A percentile compares a stretch with the other conserved stretches of the same genome.
Conservation (phyloP, 257 asterid genomes). For the Fraxinus cuspidata region DNA sequence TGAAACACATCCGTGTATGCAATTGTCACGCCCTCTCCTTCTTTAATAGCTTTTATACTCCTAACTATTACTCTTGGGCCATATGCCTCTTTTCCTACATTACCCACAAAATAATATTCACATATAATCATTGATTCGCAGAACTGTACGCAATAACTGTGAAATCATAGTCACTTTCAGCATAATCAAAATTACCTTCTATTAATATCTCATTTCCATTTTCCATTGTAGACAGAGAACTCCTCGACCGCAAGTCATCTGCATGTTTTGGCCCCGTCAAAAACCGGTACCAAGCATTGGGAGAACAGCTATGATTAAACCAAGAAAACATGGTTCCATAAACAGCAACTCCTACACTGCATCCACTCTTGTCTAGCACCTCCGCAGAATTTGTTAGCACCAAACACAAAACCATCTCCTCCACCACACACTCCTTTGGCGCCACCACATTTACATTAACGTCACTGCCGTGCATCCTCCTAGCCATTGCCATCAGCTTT, state of each 20-base stretch:
- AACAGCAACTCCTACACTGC: slow-evolving; percentile 62
- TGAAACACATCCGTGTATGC: slow-evolving; percentile 80
- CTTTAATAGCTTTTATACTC: slow-evolving; percentile 56
- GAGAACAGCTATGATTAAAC: slow-evolving; percentile 89
- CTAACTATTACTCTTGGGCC: slow-evolving; percentile 70
- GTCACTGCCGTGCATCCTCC: slow-evolving; percentile 28
- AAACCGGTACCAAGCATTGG: slow-evolving; percentile 70
- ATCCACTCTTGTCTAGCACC: slow-evolving; percentile 56
- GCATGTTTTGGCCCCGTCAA: background rate
- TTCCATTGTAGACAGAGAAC: slow-evolving; percentile 34
- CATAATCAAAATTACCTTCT: background rate
- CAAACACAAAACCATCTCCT: slow-evolving; percentile 65
- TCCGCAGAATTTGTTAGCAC: slow-evolving; percentile 76
- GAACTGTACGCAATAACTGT: background rate
- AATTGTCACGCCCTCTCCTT: slow-evolving; percentile 71
- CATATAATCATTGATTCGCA: background rate
- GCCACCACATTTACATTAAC: background rate
- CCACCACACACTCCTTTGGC: slow-evolving; percentile 22
- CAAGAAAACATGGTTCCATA: slow-evolving; percentile 68
- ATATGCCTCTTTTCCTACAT: slow-evolving; percentile 46
- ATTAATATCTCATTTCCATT: slow-evolving; percentile 10
- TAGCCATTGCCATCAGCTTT: slow-evolving; percentile 40
- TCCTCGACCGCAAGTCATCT: slow-evolving; percentile 27
- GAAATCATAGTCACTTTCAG: slow-evolving; percentile 3
- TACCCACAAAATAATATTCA: slow-evolving; percentile 16